A percentile compares a stretch with the other conserved stretches of the same genome.
These are phyloP conservation scores for Pueraria montana DNA, from an alignment of 306 rosid genomes.

Conservation along the genomic window DNA sequence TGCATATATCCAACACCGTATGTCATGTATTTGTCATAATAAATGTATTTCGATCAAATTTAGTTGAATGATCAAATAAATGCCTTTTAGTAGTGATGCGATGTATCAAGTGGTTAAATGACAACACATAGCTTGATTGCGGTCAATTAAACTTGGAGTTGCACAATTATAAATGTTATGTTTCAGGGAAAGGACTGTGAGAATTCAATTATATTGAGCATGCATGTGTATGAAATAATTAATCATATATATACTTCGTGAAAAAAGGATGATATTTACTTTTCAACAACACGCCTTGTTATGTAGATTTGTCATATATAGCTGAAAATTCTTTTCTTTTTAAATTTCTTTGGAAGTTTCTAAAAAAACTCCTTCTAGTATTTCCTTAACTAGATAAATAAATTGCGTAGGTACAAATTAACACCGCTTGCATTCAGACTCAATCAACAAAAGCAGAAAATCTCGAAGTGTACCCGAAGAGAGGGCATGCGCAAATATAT, in stretches of 20 bases:
- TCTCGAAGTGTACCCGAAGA: neutral
- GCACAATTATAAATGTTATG: neutral
- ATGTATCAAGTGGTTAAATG: no score
- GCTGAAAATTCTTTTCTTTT: neutral
- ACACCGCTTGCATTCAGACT: neutral
- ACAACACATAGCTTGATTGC: neutral
- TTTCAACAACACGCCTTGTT: neutral
- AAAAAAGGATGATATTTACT: neutral
- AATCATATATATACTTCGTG: neutral
- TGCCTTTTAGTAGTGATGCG: no score
- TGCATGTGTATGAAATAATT: neutral
- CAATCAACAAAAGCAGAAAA: neutral
- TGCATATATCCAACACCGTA: neutral
- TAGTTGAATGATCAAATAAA: neutral
- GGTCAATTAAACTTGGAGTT: neutral
- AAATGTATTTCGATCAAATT: neutral
- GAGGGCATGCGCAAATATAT: neutral
- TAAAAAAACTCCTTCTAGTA: neutral
- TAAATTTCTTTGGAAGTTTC: neutral
- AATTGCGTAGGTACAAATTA: neutral
- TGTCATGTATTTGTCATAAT: neutral
- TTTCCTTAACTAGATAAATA: neutral
- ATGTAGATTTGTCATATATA: neutral
- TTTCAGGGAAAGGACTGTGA: neutral
- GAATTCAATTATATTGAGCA: neutral